Evolutionary conservation across 2,329 filamentous ascomycete genomes (phyloP).

Genomic region (Shiraia bambusicola): DNA sequence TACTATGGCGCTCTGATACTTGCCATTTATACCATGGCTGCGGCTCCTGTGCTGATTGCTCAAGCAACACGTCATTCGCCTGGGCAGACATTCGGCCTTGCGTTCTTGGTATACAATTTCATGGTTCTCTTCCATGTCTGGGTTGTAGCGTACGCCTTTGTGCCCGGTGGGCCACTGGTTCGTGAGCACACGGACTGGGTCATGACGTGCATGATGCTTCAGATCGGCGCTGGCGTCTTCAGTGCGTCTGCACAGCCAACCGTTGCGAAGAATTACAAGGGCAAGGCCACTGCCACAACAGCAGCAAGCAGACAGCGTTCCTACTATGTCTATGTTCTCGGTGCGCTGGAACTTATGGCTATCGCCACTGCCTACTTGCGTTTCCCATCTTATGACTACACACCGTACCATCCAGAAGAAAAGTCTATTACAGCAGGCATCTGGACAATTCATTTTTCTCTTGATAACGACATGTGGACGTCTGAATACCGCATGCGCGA

Average conservation of each 20-base stretch:
- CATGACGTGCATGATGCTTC: slow-evolving; percentile 81
- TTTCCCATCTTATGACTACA: slow-evolving; percentile 90
- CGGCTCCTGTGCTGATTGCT: slow-evolving; percentile 72
- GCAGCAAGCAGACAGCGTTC: slow-evolving; percentile 58
- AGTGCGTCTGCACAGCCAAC: slow-evolving; percentile 59
- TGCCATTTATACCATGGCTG: slow-evolving; percentile 78
- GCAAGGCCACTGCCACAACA: slow-evolving; percentile 51
- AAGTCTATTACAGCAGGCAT: slow-evolving; percentile 92
- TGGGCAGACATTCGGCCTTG: slow-evolving; percentile 79
- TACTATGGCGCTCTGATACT: slow-evolving; percentile 80
- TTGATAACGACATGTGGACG: slow-evolving; percentile 99
- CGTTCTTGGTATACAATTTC: slow-evolving; percentile 89
- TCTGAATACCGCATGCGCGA: slow-evolving; percentile 93
- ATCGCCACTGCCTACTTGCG: slow-evolving; percentile 80
- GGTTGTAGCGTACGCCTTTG: slow-evolving; percentile 97
- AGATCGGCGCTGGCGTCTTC: slow-evolving; percentile 83
- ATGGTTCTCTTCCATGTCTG: slow-evolving; percentile 97
- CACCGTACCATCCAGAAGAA: slow-evolving; percentile 82
- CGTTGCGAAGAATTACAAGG: slow-evolving; percentile 41
- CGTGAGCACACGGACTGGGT: slow-evolving; percentile 96
- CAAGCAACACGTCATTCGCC: slow-evolving; percentile 77
- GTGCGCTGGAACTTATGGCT: slow-evolving; percentile 77
- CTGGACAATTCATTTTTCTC: slow-evolving; percentile 97
- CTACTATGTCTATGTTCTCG: slow-evolving; percentile 71
- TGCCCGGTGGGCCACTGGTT: slow-evolving; percentile 88